A percentile compares a stretch with the other conserved stretches of the same genome.
Evolutionary conservation across 257 asterid genomes (phyloP).

Genomic region (Agastache rugosa): DNA sequence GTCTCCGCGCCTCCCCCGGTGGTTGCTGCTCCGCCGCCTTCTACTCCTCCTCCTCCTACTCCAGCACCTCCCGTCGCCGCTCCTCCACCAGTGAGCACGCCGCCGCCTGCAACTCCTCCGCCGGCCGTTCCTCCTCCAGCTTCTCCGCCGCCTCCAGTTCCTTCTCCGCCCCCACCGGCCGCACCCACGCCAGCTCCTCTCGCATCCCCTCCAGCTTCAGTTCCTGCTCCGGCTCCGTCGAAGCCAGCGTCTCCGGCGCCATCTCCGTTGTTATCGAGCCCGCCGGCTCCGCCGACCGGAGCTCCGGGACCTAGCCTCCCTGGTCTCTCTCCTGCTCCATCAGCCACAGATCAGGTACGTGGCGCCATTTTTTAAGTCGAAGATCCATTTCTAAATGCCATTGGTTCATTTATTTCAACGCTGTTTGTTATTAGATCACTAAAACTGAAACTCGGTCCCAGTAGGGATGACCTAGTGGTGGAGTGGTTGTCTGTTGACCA

Average conservation of each 20-base stretch:
- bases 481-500: too few species aligned
- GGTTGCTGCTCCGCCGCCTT: constrained; percentile 31
- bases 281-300: constrained; percentile 68
- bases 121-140: constrained; percentile 53
- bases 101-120: constrained; percentile 55
- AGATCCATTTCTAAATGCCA: neutral
- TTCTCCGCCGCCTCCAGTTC: constrained; percentile 52
- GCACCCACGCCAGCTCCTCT: constrained; percentile 61
- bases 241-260: constrained; percentile 55
- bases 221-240: constrained; percentile 57
- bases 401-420: neutral
- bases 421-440: too few species aligned
- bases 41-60: constrained; percentile 46
- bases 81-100: constrained; percentile 50
- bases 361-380: neutral
- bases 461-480: too few species aligned
- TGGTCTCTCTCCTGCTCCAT: constrained; percentile 65
- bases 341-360: constrained; percentile 70
- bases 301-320: constrained; percentile 64
- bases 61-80: constrained; percentile 47
- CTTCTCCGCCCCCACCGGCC: constrained; percentile 62
- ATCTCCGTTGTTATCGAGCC: constrained; percentile 60
- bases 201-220: constrained; percentile 48
- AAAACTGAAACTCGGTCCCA: too few species aligned
- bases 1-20: constrained; percentile 27